These are phyloP conservation scores for Didymella pomorum DNA, from an alignment of 2,329 filamentous ascomycete genomes.

Conservation along the genomic window DNA sequence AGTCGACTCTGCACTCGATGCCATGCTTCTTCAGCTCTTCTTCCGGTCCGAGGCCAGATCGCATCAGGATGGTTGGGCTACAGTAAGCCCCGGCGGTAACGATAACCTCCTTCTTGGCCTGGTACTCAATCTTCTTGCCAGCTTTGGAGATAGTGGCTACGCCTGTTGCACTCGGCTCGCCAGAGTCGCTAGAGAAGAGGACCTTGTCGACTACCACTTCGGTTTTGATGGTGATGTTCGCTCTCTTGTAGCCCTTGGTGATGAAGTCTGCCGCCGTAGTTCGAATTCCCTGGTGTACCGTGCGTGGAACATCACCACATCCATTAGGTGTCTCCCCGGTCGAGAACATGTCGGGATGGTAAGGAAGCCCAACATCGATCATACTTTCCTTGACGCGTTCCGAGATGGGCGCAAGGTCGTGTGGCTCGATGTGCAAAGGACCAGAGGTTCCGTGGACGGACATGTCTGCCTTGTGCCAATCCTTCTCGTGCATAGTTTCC, in stretches of 20 bases:
- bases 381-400: constrained; percentile 64
- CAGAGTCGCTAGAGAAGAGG: constrained; percentile 50
- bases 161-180: constrained; percentile 56
- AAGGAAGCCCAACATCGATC: constrained; percentile 61
- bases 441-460: constrained; percentile 58
- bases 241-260: constrained; percentile 52
- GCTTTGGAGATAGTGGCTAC: constrained; percentile 55
- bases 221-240: constrained; percentile 47
- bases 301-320: constrained; percentile 44
- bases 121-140: constrained; percentile 50
- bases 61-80: constrained; percentile 53
- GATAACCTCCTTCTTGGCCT: constrained; percentile 45
- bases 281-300: constrained; percentile 42
- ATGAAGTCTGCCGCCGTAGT: constrained; percentile 48
- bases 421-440: constrained; percentile 64
- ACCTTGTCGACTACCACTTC: constrained; percentile 54
- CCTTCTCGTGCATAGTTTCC: constrained; percentile 66
- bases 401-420: constrained; percentile 67
- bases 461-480: constrained; percentile 63
- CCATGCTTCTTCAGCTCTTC: constrained; percentile 60
- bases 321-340: constrained; percentile 50
- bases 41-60: constrained; percentile 66
- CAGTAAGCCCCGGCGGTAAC: constrained; percentile 47
- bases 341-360: constrained; percentile 68
- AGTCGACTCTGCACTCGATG: constrained; percentile 63